Conservation (phyloP, 2,329 filamentous ascomycete species). For the Chrysosporium keratinophilum region DNA sequence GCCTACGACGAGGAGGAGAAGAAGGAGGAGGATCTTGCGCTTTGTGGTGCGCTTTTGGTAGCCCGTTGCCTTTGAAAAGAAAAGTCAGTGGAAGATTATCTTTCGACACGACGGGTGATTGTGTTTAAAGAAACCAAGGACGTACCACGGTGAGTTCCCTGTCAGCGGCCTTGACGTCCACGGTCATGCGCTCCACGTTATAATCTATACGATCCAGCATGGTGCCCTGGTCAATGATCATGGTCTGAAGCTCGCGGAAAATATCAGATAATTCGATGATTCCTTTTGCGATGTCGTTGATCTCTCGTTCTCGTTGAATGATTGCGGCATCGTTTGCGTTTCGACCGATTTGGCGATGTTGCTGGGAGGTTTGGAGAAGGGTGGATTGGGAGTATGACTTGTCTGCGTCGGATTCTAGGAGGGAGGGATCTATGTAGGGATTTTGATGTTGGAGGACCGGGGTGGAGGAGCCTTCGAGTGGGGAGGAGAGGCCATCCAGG, state of each 20-base stretch:
- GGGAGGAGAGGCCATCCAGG: slow-evolving; percentile 52
- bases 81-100: slow-evolving; percentile 11
- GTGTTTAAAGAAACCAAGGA: slow-evolving; percentile 12
- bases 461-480: slow-evolving; percentile 41
- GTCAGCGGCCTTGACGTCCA: slow-evolving; percentile 82
- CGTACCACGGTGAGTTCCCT: slow-evolving; percentile 73
- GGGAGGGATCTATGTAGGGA: slow-evolving; percentile 70
- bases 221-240: slow-evolving; percentile 88
- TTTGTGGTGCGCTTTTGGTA: slow-evolving; percentile 86
- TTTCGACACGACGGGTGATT: neutral
- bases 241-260: slow-evolving; percentile 88
- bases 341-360: slow-evolving; percentile 42
- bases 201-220: slow-evolving; percentile 94
- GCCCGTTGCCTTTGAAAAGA: slow-evolving; percentile 53
- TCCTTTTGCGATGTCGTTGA: slow-evolving; percentile 94
- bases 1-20: slow-evolving; percentile 72
- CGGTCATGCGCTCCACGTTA: slow-evolving; percentile 92
- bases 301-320: slow-evolving; percentile 85
- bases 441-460: slow-evolving; percentile 42
- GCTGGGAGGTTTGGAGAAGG: slow-evolving; percentile 63
- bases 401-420: slow-evolving; percentile 89
- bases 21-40: slow-evolving; percentile 81
- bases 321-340: slow-evolving; percentile 71
- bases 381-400: slow-evolving; percentile 84
- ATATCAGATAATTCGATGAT: slow-evolving; percentile 96